Percentiles rank a stretch among this genome's conserved stretches.
Conservation (phyloP, 2,329 filamentous ascomycete species). For the Teratosphaeria nubilosa region DNA sequence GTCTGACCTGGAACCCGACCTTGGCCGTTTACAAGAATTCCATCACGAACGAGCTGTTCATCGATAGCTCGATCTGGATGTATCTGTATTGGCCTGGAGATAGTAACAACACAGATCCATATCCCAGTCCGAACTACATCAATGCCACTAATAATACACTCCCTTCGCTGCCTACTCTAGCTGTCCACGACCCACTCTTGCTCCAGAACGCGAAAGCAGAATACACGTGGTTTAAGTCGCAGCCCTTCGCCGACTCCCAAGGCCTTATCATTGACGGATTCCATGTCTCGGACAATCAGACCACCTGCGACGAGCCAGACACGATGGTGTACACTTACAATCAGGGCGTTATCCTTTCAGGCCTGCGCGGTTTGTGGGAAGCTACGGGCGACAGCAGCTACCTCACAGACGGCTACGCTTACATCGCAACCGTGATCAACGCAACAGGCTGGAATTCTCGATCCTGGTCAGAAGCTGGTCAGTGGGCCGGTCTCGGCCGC, state of each 20-base stretch:
- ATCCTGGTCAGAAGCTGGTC: slow-evolving; percentile 4
- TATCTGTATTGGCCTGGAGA: slow-evolving; percentile 85
- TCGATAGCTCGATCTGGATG: slow-evolving; percentile 79
- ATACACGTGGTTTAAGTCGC: slow-evolving; percentile 68
- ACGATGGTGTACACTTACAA: slow-evolving; percentile 95
- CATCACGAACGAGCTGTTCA: slow-evolving; percentile 88
- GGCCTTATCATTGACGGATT: slow-evolving; percentile 83
- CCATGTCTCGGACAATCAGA: slow-evolving; percentile 58
- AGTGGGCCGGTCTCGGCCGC: slow-evolving; percentile 68
- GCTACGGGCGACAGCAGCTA: slow-evolving; percentile 62
- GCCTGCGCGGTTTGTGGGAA: slow-evolving; percentile 70
- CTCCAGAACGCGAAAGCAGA: slow-evolving; percentile 64
- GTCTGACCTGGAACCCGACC: slow-evolving; percentile 84
- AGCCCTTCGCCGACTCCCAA: slow-evolving; percentile 67
- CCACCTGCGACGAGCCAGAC: slow-evolving; percentile 60
- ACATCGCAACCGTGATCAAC: slow-evolving; percentile 62
- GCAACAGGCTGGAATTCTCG: slow-evolving; percentile 61
- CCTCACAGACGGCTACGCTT: slow-evolving; percentile 65
- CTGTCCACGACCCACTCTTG: slow-evolving; percentile 39
- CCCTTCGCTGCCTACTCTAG: slow-evolving; percentile 29
- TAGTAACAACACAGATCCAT: slow-evolving; percentile 42
- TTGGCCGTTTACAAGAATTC: slow-evolving; percentile 86
- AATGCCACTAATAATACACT: slow-evolving; percentile 29
- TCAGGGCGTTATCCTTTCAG: slow-evolving; percentile 81
- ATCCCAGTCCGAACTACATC: slow-evolving; percentile 26